A percentile compares a stretch with the other conserved stretches of the same genome.
phyloP scores from a whole-genome alignment of 2,329 filamentous ascomycete genomes.

The Fusarium cyanostomum region DNA sequence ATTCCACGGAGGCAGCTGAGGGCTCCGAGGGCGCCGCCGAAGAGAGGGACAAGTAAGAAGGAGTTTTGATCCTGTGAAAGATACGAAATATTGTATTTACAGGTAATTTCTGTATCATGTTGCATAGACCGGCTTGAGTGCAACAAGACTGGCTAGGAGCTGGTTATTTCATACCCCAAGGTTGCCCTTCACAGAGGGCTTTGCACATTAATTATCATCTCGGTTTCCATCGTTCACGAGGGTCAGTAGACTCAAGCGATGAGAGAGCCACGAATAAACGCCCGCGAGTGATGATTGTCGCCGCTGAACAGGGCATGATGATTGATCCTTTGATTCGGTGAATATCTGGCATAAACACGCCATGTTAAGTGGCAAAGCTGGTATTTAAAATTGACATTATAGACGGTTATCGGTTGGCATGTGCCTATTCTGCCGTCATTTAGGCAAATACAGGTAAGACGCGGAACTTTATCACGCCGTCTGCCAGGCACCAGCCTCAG shows the following conservation, averaged over 20 bases:
- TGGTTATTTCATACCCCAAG: neutral
- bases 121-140: neutral
- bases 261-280: neutral
- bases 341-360: neutral
- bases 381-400: no score
- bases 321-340: neutral
- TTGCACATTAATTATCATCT: neutral
- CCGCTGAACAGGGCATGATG: conserved; percentile 6
- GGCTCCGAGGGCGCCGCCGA: conserved; percentile 9
- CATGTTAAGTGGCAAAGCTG: no score
- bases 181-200: neutral
- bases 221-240: neutral
- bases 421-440: neutral
- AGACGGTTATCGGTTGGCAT: no score
- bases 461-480: neutral
- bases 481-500: no score
- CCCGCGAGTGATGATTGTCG: conserved; percentile 7
- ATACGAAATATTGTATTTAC: neutral
- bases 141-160: neutral
- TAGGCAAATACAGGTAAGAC: conserved; percentile 1
- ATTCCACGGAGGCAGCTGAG: conserved; percentile 27
- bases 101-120: neutral
- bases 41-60: conserved; percentile 16
- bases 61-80: neutral
- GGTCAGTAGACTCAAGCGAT: neutral